A percentile compares a stretch with the other conserved stretches of the same genome.
phyloP scores from a whole-genome alignment of 2,329 filamentous ascomycete genomes.

The Sporothrix mexicana region DNA sequence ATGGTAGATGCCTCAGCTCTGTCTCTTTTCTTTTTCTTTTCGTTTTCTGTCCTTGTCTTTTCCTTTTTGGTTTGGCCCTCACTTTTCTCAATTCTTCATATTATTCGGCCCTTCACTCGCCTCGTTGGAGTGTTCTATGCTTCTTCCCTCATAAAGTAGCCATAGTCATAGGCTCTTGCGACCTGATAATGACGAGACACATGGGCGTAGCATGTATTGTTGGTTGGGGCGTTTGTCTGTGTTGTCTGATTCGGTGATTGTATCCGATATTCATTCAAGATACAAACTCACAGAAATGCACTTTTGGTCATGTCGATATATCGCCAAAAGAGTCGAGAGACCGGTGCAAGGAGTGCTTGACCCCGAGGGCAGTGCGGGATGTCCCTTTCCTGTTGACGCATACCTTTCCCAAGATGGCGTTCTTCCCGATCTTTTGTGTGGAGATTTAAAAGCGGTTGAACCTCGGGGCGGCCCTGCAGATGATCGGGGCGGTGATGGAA shows the following conservation, averaged over 20 bases:
- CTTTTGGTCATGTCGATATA: background rate
- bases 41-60: background rate
- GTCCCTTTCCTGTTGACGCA: background rate
- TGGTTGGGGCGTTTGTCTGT: background rate
- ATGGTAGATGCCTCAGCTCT: slow-evolving; percentile 1
- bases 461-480: background rate
- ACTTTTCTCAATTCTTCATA: too few relatives aligned
- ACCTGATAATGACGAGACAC: background rate
- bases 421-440: slow-evolving; percentile 29
- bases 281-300: background rate
- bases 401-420: slow-evolving; percentile 28
- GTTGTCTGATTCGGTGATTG: background rate
- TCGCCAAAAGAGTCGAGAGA: too few relatives aligned
- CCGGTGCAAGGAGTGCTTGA: background rate
- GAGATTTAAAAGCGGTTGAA: background rate
- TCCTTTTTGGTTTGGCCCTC: background rate
- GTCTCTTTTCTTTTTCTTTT: background rate
- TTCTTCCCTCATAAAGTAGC: too few relatives aligned
- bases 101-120: too few relatives aligned
- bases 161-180: background rate
- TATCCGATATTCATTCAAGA: background rate
- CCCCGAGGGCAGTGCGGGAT: background rate
- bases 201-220: background rate
- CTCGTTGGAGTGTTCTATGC: too few relatives aligned
- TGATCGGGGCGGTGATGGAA: background rate